Conservation (phyloP, 2,329 filamentous ascomycete species). For the Fusarium vanettenii region DNA sequence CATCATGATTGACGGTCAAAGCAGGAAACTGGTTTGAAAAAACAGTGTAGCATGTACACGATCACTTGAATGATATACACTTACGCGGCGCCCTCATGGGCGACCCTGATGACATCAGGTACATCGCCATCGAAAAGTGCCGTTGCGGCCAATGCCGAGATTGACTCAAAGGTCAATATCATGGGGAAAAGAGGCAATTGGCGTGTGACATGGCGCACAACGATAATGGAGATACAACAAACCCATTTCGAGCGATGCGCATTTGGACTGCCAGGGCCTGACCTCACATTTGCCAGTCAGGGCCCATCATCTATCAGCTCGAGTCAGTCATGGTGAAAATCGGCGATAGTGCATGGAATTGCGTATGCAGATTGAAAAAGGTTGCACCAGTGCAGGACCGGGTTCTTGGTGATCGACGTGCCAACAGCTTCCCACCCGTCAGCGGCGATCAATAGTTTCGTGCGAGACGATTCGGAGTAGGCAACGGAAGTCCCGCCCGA, state of each 20-base stretch:
- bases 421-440: neutral
- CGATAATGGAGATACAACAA: neutral
- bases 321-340: neutral
- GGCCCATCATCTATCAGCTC: neutral
- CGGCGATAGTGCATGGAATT: neutral
- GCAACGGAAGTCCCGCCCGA: neutral
- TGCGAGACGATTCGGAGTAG: neutral
- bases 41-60: constrained; percentile 1
- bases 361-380: neutral
- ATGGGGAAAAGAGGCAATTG: neutral
- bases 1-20: constrained; percentile 15
- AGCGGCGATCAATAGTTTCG: constrained; percentile 3
- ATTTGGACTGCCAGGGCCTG: neutral
- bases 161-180: neutral
- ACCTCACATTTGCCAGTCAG: neutral
- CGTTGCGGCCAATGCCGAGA: neutral
- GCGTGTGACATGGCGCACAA: neutral
- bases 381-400: neutral
- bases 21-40: neutral
- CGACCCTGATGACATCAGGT: neutral
- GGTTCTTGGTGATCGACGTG: neutral
- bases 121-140: neutral
- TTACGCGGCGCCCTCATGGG: neutral
- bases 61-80: constrained; percentile 17
- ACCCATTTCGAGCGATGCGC: neutral